A percentile compares a stretch with the other conserved stretches of the same genome.
phyloP scores from a whole-genome alignment of 805 yeast genomes.

The Candida stauntonica region DNA sequence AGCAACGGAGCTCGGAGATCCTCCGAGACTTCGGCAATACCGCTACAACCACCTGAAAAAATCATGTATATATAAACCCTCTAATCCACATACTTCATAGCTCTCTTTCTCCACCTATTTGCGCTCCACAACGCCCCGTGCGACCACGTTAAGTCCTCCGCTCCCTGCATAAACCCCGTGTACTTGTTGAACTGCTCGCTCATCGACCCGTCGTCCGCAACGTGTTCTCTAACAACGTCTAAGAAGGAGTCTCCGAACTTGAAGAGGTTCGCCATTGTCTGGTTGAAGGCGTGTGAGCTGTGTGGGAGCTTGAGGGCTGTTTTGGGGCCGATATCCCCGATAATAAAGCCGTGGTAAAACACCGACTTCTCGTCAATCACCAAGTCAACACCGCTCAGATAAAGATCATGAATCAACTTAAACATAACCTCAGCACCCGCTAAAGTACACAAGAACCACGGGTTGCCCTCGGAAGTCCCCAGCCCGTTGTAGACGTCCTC shows the following conservation, averaged over 20 bases:
- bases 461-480: slow-evolving; percentile 74
- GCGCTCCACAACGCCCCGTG: slow-evolving; percentile 75
- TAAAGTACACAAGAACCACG: slow-evolving; percentile 84
- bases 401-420: slow-evolving; percentile 45
- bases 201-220: slow-evolving; percentile 64
- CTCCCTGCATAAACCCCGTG: slow-evolving; percentile 86
- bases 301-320: slow-evolving; percentile 23
- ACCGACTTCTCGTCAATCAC: slow-evolving; percentile 31
- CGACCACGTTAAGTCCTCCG: slow-evolving; percentile 85
- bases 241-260: slow-evolving; percentile 66
- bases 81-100: slow-evolving; percentile 24
- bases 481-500: slow-evolving; percentile 85
- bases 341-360: slow-evolving; percentile 30
- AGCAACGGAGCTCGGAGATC: slow-evolving; percentile 10
- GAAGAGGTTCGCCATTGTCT: slow-evolving; percentile 42
- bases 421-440: slow-evolving; percentile 63
- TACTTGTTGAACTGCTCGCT: slow-evolving; percentile 85
- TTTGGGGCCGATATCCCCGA: slow-evolving; percentile 12
- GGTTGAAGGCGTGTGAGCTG: slow-evolving; percentile 39
- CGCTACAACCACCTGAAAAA: no score
- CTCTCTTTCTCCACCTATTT: slow-evolving; percentile 54
- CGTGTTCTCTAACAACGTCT: slow-evolving; percentile 53
- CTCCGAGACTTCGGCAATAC: slow-evolving; percentile 9
- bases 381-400: slow-evolving; percentile 38
- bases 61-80: slow-evolving; percentile 1